Conservation (phyloP, 2,329 filamentous ascomycete species). For the Stemphylium beticola region DNA sequence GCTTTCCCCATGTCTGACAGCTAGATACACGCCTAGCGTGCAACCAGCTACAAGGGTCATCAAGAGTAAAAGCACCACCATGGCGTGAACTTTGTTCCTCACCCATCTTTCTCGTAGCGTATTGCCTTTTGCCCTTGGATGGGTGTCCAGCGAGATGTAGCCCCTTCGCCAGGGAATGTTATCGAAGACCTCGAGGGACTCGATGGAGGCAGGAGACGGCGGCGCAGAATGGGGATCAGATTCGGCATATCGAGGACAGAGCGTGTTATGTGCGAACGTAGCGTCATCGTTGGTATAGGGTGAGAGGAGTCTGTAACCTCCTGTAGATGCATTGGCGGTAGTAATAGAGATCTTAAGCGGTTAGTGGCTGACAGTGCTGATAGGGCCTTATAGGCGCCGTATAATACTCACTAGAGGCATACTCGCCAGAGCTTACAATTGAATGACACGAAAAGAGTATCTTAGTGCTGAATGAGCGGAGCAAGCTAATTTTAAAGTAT, state of each 20-base stretch:
- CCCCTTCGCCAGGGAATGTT: slow-evolving; percentile 41
- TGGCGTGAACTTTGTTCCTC: slow-evolving; percentile 27
- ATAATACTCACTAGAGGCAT: slow-evolving; percentile 36
- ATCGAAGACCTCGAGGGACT: slow-evolving; percentile 45
- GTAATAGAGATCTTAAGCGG: slow-evolving; percentile 26
- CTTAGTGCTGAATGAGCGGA: slow-evolving; percentile 13
- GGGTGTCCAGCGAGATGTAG: slow-evolving; percentile 25
- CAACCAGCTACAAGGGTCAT: slow-evolving; percentile 29
- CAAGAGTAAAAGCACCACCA: slow-evolving; percentile 27
- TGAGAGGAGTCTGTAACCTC: slow-evolving; percentile 34
- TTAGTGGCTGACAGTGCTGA: slow-evolving; percentile 24
- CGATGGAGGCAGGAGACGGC: slow-evolving; percentile 43
- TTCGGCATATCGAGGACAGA: slow-evolving; percentile 44
- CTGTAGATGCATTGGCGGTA: slow-evolving; percentile 21
- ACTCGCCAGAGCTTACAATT: slow-evolving; percentile 11
- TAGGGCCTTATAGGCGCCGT: slow-evolving; percentile 24
- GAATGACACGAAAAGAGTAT: slow-evolving; percentile 1
- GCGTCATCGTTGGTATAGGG: slow-evolving; percentile 37
- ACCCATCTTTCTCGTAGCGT: slow-evolving; percentile 22
- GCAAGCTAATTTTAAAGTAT: slow-evolving; percentile 19
- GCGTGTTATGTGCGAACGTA: slow-evolving; percentile 31
- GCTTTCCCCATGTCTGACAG: slow-evolving; percentile 22
- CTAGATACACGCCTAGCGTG: slow-evolving; percentile 26
- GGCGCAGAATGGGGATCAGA: slow-evolving; percentile 39
- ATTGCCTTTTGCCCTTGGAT: background rate